Evolutionary conservation across 1,284 basidiomycete genomes (phyloP).

Genomic region (Microbotryum silenes-acaulis): DNA sequence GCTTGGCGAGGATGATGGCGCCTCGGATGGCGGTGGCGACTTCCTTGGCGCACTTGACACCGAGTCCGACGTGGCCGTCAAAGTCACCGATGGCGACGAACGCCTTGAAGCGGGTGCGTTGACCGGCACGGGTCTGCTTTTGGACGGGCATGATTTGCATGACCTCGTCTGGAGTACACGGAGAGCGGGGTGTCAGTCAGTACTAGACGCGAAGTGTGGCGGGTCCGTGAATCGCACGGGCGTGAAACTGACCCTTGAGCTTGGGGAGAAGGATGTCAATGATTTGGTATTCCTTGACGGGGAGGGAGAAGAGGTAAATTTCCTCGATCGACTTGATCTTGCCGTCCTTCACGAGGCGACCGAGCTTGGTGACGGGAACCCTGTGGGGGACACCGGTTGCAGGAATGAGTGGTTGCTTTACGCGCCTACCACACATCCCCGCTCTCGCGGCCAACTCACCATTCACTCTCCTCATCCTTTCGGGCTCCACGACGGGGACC

Average conservation of each 20-base stretch:
- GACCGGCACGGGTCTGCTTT: conserved; percentile 99
- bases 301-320: conserved; percentile 99
- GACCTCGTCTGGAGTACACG: conserved; percentile 60
- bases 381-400: conserved; percentile 43
- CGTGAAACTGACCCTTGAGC: conserved; percentile 59
- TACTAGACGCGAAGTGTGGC: background rate
- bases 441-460: conserved; percentile 52
- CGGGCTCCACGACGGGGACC: conserved; percentile 90
- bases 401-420: background rate
- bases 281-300: conserved; percentile 97
- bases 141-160: conserved; percentile 99
- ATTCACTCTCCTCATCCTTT: conserved; percentile 99
- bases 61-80: conserved; percentile 97
- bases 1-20: conserved; percentile 93
- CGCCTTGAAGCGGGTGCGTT: conserved; percentile 99
- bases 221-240: background rate
- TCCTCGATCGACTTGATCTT: conserved; percentile 99
- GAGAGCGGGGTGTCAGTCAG: too few species aligned
- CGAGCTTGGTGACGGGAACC: conserved; percentile 98
- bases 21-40: conserved; percentile 98
- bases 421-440: background rate
- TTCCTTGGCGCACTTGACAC: conserved; percentile 99
- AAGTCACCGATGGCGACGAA: conserved; percentile 99
- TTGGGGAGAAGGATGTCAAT: conserved; percentile 95
- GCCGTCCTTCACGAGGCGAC: conserved; percentile 97